Base-by-base conservation (phyloP, 495 filamentous ascomycete genomes). In the Penicillium arizonense region DNA sequence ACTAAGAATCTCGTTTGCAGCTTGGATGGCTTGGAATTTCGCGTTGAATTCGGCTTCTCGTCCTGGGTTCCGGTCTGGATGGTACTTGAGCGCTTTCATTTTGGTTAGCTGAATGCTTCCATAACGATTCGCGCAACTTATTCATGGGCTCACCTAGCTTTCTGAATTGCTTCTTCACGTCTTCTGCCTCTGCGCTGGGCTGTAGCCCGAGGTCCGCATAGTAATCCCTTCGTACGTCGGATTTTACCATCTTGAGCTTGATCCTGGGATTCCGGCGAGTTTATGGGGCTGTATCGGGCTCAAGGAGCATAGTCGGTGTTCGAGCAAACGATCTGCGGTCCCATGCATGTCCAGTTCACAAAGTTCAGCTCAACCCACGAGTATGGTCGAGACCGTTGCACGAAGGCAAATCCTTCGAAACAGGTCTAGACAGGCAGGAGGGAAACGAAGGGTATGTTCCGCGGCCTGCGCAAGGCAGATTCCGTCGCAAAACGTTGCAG, bases 21-120 rank as follows among this genome's bases (percentile, higher is more conserved):
- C 79, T 65, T 94, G 89, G 48, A 96, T 95, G 24, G 82, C 78
- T 62, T 94, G 86, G 60, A 96, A 96, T 62, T 87, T 88, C 16
- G 88, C 73, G 51, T 84, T 89, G 51, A 86, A 86, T 56, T 90
- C 89, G 18, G 77, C 61, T 69, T 96, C 91, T 55, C 79, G 79
- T 38, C 92, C 92, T 4, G 86, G 88, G 59, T 97, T 96, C 38
- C 91, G 84, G 65, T 97, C 92, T 6, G 92, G 92, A 62, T 97
- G 92, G 58, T 85, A 95, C 60, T 85, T 85, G 23, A 94, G 78
- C 32, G 91, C 91, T 93, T 56, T 14, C 20, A 12, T 46, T 35
- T 20, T 45, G 20, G 34, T 48, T 18, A 57, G 54, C 26, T 23
- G 41, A 40, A 4, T 5, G 6, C 5, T 7, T 32, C 21, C 8